Percentiles rank a stretch among this genome's conserved stretches.
Conservation (phyloP, 2,329 filamentous ascomycete species). For the Cadophora sp. region DNA sequence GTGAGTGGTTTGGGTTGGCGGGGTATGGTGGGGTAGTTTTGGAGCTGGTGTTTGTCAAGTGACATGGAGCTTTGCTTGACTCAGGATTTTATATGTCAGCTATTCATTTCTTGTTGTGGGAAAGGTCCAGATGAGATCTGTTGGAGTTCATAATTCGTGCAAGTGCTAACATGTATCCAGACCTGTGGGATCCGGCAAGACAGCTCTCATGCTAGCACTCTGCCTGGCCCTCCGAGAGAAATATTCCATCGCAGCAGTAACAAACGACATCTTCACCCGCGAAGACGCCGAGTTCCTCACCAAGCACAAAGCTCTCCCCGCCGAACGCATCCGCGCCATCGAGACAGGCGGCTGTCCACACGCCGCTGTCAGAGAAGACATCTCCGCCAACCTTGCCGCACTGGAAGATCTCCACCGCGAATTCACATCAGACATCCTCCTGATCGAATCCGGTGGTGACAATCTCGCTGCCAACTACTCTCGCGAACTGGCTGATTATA, state of each 20-base stretch:
- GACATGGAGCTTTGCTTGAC: neutral
- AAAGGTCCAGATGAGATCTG: too few species aligned
- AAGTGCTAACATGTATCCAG: conserved; percentile 53
- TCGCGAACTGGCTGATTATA: conserved; percentile 93
- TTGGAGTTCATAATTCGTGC: neutral
- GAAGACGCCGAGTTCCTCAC: conserved; percentile 99
- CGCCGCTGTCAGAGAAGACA: conserved; percentile 96
- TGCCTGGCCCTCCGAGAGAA: conserved; percentile 81
- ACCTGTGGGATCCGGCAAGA: conserved; percentile 96
- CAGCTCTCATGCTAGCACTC: conserved; percentile 93
- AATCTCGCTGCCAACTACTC: conserved; percentile 98
- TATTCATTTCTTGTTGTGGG: too few species aligned
- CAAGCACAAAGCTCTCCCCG: conserved; percentile 80
- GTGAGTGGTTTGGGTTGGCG: neutral
- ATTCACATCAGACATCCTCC: conserved; percentile 81
- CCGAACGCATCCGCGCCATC: conserved; percentile 88
- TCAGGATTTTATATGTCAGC: neutral
- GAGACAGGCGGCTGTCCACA: conserved; percentile 98
- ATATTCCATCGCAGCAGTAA: conserved; percentile 92
- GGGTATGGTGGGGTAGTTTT: conserved; percentile 27
- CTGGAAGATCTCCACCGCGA: conserved; percentile 85
- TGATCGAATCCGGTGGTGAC: conserved; percentile 96
- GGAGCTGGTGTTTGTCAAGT: conserved; percentile 11
- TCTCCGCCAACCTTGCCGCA: conserved; percentile 89
- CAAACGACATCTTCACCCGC: conserved; percentile 98